Conservation (phyloP, 2,329 filamentous ascomycete species). For the Graphiopsis chlorocephala region DNA sequence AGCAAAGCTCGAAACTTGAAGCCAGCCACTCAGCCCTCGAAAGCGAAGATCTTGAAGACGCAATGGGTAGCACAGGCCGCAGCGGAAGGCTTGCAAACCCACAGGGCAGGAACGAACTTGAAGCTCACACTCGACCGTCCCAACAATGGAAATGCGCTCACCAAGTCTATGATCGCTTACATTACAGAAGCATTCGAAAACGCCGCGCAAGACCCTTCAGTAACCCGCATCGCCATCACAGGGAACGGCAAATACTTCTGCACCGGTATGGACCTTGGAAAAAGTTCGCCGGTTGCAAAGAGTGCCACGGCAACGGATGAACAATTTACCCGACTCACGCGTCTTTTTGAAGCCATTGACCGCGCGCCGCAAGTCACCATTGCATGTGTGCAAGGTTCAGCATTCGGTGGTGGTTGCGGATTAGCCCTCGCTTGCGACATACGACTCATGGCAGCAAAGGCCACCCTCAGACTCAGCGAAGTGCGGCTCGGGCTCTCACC, state of each 20-base stretch:
- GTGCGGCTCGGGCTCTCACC: slow-evolving; percentile 23
- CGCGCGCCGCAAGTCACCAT: slow-evolving; percentile 23
- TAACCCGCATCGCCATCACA: slow-evolving; percentile 21
- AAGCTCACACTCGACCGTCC: slow-evolving; percentile 22
- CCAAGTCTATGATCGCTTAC: slow-evolving; percentile 20
- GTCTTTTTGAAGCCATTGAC: slow-evolving; percentile 21
- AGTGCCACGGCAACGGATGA: slow-evolving; percentile 13
- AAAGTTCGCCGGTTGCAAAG: slow-evolving; percentile 15
- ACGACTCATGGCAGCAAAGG: slow-evolving; percentile 18
- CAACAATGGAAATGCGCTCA: slow-evolving; percentile 23
- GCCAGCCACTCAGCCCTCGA: background rate
- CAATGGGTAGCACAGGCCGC: background rate
- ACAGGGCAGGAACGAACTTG: slow-evolving; percentile 16
- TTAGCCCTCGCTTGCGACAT: slow-evolving; percentile 23
- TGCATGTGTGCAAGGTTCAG: slow-evolving; percentile 20
- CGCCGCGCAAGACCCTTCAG: slow-evolving; percentile 16
- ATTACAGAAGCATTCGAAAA: slow-evolving; percentile 19
- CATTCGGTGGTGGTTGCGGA: slow-evolving; percentile 22
- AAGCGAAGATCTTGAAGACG: background rate
- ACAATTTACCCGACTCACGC: slow-evolving; percentile 20
- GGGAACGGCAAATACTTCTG: slow-evolving; percentile 25
- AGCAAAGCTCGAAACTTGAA: slow-evolving; percentile 13
- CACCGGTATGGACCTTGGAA: slow-evolving; percentile 25
- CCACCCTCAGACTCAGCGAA: slow-evolving; percentile 22
- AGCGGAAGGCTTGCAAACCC: slow-evolving; percentile 1